Evolutionary conservation across 2,329 filamentous ascomycete species (phyloP).

Genomic region (Pseudocercospora crystallina): DNA sequence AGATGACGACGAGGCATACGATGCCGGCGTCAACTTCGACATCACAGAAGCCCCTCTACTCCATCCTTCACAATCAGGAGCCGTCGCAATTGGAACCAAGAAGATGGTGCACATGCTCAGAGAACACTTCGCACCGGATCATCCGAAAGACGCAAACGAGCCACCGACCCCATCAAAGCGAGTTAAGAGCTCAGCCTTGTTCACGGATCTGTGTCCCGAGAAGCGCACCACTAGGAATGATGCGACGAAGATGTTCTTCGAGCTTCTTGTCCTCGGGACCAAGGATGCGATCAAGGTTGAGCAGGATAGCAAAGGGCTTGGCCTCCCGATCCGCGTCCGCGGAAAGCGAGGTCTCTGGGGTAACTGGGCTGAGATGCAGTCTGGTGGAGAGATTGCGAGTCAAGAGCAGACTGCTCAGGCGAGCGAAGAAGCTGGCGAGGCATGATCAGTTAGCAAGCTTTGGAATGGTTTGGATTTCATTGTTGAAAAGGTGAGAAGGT

Average conservation of each 20-base stretch:
- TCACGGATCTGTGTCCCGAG: conserved; percentile 89
- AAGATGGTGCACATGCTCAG: conserved; percentile 93
- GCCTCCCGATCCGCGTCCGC: conserved; percentile 76
- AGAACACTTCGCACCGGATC: conserved; percentile 64
- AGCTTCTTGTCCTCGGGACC: conserved; percentile 89
- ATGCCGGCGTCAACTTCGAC: conserved; percentile 57
- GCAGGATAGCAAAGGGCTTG: conserved; percentile 69
- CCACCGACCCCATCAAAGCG: conserved; percentile 67
- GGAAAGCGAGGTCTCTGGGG: conserved; percentile 97
- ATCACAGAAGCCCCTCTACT: conserved; percentile 74
- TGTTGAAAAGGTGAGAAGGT: no score
- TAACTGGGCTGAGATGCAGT: conserved; percentile 77
- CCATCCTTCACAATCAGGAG: conserved; percentile 79
- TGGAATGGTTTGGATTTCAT: neutral
- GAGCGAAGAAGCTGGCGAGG: neutral
- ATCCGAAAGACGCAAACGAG: conserved; percentile 64
- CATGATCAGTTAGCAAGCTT: neutral
- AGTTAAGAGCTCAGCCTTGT: conserved; percentile 74
- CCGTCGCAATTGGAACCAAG: conserved; percentile 87
- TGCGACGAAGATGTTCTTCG: conserved; percentile 99
- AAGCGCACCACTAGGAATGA: conserved; percentile 77
- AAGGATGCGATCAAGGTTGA: conserved; percentile 98
- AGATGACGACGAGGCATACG: conserved; percentile 26
- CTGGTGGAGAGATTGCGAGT: conserved; percentile 24
- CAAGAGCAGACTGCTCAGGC: conserved; percentile 7